Base-by-base conservation (phyloP, 352 stramenopile genomes). In the Phytophthora meadii region DNA sequence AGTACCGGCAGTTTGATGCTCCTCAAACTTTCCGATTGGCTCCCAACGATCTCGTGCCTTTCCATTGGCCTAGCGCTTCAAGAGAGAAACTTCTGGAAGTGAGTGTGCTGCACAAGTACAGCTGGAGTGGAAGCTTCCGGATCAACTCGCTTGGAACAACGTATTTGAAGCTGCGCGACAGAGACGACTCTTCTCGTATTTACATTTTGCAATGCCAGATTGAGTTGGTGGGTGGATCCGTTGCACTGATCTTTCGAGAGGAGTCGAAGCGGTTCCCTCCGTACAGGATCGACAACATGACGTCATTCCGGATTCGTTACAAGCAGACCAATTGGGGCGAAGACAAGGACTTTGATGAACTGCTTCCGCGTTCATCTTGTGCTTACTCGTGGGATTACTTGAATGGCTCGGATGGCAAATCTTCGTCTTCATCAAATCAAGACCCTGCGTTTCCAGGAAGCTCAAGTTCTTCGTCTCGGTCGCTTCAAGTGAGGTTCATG, bases 271-370 rank as follows among this genome's bases (percentile, higher is more conserved):
- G 87, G 4, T 97, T 94, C 51, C 90, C 88, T 19, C 90, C 89
- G 12, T 97, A 97, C 61, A 82, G 90, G 48, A 96, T 97, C 48
- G 89, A 97, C 62, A 97, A 97, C 72, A 93, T 94, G 79, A 96
- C 89, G 22, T 95, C 88, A 15, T 95, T 94, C 66, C 83, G 87
- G 34, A 93, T 97, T 46, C 80, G 92, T 53, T 96, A 87, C 70
- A 92, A 92, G 53, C 89, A 97, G 62, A 76, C 75, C 19, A 83
- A 81, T 37, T 96, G 88, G 88, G 81, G 82, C 19, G 72, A 76
- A 6, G 81, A 88, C 17, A 84, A 78, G 22, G 76, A 88, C 53
- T 96, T 87, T 39, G 90, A 97, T 44, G 81, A 94, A 27, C 53
- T 97, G 2, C 58, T 82, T 6, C 87, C 86, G 11, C 79, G 86